A percentile compares a stretch with the other conserved stretches of the same genome.
Conservation (phyloP, 2,329 filamentous ascomycete genomes). For the Talaromyces sp. region DNA sequence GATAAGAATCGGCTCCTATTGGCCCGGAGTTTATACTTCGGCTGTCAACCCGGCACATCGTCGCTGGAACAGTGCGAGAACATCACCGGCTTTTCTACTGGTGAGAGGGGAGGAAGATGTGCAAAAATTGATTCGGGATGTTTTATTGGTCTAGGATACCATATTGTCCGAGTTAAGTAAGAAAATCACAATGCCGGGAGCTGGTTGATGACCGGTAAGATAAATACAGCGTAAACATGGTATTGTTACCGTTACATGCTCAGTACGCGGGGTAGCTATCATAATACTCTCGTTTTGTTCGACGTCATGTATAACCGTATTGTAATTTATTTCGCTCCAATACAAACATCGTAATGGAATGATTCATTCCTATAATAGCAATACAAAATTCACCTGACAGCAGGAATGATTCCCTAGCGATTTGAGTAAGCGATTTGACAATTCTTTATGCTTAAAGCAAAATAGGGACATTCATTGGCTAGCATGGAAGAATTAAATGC, state of each 20-base stretch:
- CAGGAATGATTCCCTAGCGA: too few species aligned
- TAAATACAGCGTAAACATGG: neutral
- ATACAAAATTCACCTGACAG: too few species aligned
- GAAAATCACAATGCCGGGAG: neutral
- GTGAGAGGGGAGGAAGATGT: too few species aligned
- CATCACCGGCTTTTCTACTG: neutral
- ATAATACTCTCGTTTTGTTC: too few species aligned
- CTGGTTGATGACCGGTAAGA: neutral
- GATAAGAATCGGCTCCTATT: neutral
- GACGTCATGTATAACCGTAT: neutral
- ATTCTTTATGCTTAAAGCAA: too few species aligned
- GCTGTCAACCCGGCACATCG: neutral
- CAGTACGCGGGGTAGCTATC: neutral
- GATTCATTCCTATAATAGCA: too few species aligned
- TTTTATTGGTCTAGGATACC: neutral
- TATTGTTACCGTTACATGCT: neutral
- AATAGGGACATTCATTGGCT: too few species aligned
- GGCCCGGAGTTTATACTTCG: neutral
- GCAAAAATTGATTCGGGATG: too few species aligned
- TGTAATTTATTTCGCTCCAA: neutral
- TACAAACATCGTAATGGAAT: too few species aligned
- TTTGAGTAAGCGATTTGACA: too few species aligned
- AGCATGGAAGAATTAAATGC: too few species aligned
- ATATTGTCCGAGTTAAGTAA: neutral
- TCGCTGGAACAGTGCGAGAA: neutral